These are phyloP conservation scores for Ceratocystis harringtonii DNA, from an alignment of 2,329 filamentous ascomycete genomes.

Conservation along the genomic window DNA sequence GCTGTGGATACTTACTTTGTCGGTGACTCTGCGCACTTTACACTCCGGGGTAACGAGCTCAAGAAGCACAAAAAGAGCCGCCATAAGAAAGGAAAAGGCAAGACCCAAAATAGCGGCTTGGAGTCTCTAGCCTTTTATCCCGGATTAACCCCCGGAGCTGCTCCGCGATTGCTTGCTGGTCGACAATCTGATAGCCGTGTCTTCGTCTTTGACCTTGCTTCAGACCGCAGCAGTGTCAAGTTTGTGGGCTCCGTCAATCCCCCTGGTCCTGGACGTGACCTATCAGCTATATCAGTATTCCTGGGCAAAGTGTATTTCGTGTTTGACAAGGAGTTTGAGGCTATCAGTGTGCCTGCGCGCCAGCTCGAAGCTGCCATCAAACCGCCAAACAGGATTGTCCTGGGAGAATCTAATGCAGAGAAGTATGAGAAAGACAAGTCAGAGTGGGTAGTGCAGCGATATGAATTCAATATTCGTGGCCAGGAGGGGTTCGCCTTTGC, in stretches of 20 bases:
- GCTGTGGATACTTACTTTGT: background rate
- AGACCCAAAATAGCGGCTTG: constrained; percentile 3
- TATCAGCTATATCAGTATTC: constrained; percentile 15
- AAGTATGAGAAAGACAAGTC: background rate
- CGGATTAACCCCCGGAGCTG: background rate
- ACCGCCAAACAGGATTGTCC: background rate
- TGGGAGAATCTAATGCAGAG: background rate
- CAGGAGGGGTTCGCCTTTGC: constrained; percentile 17
- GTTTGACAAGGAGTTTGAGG: constrained; percentile 14
- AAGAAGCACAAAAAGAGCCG: constrained; percentile 16
- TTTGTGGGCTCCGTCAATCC: constrained; percentile 13
- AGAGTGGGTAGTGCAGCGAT: constrained; percentile 10
- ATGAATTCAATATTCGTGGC: constrained; percentile 11
- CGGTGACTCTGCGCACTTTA: background rate
- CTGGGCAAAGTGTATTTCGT: constrained; percentile 14
- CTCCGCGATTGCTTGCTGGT: constrained; percentile 8
- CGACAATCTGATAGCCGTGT: constrained; percentile 13
- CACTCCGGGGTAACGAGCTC: background rate
- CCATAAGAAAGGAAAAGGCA: background rate
- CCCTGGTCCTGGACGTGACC: constrained; percentile 13
- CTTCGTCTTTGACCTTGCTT: constrained; percentile 13
- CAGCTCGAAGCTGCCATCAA: constrained; percentile 10
- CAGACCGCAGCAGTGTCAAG: constrained; percentile 5
- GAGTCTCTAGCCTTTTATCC: constrained; percentile 15
- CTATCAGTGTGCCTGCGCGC: constrained; percentile 9